phyloP scores from a whole-genome alignment of 345 rosid genomes.

The Xanthoceras sorbifolium region DNA sequence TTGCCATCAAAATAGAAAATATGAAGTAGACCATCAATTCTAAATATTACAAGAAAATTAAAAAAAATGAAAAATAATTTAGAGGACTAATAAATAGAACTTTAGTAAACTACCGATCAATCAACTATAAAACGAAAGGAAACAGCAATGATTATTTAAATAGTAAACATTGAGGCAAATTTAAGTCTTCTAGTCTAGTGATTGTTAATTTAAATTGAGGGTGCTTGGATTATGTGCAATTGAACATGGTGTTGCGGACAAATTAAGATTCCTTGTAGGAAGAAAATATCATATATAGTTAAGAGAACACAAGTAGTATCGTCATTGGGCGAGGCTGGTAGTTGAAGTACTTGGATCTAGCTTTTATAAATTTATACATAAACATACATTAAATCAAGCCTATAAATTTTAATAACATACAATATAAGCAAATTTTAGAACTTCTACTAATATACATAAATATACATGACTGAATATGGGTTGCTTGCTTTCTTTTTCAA shows the following conservation, averaged over 20 bases:
- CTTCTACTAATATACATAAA: neutral
- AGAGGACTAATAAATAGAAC: neutral
- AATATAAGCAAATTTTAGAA: neutral
- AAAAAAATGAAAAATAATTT: neutral
- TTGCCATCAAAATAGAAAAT: neutral
- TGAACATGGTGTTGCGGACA: constrained; percentile 52
- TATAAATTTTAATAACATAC: neutral
- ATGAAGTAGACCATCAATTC: neutral
- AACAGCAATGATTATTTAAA: neutral
- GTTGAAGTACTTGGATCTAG: constrained; percentile 5
- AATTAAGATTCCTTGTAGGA: constrained; percentile 33
- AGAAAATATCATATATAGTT: neutral
- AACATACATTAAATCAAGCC: neutral
- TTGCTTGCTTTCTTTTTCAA: neutral
- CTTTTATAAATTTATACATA: neutral
- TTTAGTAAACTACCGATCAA: neutral
- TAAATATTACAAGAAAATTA: neutral
- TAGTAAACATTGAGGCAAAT: constrained; percentile 18
- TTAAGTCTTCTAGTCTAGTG: constrained; percentile 19
- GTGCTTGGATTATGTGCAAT: constrained; percentile 42
- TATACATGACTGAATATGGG: no score
- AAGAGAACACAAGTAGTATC: constrained; percentile 3
- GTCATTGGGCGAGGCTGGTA: neutral
- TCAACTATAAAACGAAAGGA: neutral
- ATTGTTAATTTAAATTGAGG: constrained; percentile 26